Percentiles rank a stretch among this genome's conserved stretches.
Conservation (phyloP, 1,284 basidiomycete species). For the Rhodotorula sp. region DNA sequence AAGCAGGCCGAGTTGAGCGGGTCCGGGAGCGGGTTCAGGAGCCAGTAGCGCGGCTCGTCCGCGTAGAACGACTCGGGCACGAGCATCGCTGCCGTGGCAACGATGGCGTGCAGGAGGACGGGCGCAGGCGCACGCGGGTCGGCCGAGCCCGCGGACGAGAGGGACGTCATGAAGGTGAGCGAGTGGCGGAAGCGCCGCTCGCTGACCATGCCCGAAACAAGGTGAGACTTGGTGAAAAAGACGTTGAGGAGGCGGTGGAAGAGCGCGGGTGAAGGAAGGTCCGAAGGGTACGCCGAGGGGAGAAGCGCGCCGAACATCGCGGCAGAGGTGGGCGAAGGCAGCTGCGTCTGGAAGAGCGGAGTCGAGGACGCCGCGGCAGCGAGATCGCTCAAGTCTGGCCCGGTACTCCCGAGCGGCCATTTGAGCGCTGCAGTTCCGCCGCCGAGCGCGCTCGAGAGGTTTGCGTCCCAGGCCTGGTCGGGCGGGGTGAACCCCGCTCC, state of each 20-base stretch:
- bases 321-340: neutral
- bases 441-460: no score
- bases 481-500: neutral
- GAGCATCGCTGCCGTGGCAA: conserved; percentile 80
- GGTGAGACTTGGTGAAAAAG: conserved; percentile 40
- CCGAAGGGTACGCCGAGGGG: neutral
- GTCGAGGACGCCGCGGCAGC: neutral
- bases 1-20: conserved; percentile 52
- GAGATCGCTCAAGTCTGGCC: conserved; percentile 5
- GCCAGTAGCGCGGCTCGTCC: conserved; percentile 31
- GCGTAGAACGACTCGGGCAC: conserved; percentile 57
- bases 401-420: neutral
- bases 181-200: conserved; percentile 71
- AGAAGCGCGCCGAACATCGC: neutral
- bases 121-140: conserved; percentile 77
- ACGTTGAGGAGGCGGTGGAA: conserved; percentile 39
- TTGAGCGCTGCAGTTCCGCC: no score
- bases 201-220: conserved; percentile 55
- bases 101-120: conserved; percentile 81
- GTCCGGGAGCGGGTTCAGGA: neutral
- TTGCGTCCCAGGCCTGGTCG: neutral
- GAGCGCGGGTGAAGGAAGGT: conserved; percentile 33
- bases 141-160: conserved; percentile 53
- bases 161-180: conserved; percentile 60
- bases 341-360: neutral